Percentiles rank a stretch among this genome's conserved stretches.
These are phyloP conservation scores for Penicillium digitatum DNA, from an alignment of 2,329 filamentous ascomycete genomes.

Conservation along the genomic window DNA sequence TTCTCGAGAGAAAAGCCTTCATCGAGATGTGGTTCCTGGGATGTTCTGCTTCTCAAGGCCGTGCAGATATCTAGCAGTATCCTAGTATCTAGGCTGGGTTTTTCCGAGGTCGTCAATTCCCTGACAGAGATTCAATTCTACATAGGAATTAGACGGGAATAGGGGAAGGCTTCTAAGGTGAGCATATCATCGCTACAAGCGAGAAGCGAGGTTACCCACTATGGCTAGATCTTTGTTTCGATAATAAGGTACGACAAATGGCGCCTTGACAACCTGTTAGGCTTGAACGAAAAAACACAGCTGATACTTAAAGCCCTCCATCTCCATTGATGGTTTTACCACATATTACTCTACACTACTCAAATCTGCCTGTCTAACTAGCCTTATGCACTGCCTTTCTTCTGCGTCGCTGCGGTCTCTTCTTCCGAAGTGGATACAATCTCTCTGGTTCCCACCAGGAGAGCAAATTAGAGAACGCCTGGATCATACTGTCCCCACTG, in stretches of 20 bases:
- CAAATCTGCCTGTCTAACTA: background rate
- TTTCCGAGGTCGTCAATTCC: background rate
- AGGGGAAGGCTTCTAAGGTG: background rate
- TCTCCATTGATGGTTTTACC: background rate
- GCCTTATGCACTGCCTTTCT: background rate
- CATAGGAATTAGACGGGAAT: background rate
- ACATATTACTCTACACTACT: background rate
- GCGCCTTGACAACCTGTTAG: background rate
- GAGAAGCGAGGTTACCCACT: background rate
- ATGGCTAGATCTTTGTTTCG: background rate
- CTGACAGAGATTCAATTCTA: background rate
- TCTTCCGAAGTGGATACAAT: background rate
- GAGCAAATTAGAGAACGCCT: slow-evolving; percentile 1
- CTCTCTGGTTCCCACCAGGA: background rate
- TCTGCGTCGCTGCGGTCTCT: background rate
- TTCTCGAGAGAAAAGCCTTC: background rate
- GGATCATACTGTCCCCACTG: background rate
- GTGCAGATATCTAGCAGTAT: background rate
- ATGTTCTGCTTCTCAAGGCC: background rate
- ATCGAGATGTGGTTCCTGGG: background rate
- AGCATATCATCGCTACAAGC: background rate
- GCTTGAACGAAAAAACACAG: background rate
- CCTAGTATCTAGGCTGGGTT: background rate
- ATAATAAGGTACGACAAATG: background rate
- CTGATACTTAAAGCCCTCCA: background rate